Base-by-base conservation (phyloP, 1,139 yeast genomes). In the Yamadazyma diddensiae region DNA sequence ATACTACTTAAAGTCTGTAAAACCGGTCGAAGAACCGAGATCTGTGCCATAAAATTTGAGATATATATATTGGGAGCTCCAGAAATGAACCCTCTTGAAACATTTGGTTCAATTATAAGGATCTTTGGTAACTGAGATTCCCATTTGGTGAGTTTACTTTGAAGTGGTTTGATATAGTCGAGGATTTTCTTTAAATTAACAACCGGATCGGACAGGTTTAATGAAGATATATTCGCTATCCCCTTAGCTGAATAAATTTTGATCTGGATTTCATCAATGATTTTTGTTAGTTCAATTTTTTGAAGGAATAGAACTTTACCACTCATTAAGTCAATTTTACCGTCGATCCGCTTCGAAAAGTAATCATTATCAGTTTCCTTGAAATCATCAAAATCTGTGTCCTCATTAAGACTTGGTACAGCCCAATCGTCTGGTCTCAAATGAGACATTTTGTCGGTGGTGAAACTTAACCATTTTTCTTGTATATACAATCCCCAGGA, bases 381-480 rank as follows among this genome's bases (percentile, higher is more conserved):
- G 15, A 33, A 33, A 28, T 43, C 47, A 6, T 23, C 27, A 21
- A 43, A 43, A 20, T 43, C 44, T 14, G 25, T 21, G 1, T 20
- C 22, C 13, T 34, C 39, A 21, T 28, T 18, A 18, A 41, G 29
- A 17, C 39, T 35, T 4, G 28, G 23, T 4, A 43, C 41, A 9
- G 22, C 14, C 46, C 45, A 43, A 24, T 43, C 43, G 15, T 41
- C 40, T 13, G 24, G 30, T 5, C 19, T 21, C 3, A 43, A 37
- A 31, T 41, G 44, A 3, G 44, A 39, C 8, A 26, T 24, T 19
- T 37, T 37, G 28, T 43, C 47, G 9, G 39, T 21, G 4, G 44
- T 36, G 9, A 43, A 34, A 30, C 45, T 37, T n/a, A 43, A 26
- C 47, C 47, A 43, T 30, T 43, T 43, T 21, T 43, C 47, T 29